These are phyloP conservation scores for Phytophthora vignae DNA, from an alignment of 352 stramenopile genomes.

Conservation along the genomic window DNA sequence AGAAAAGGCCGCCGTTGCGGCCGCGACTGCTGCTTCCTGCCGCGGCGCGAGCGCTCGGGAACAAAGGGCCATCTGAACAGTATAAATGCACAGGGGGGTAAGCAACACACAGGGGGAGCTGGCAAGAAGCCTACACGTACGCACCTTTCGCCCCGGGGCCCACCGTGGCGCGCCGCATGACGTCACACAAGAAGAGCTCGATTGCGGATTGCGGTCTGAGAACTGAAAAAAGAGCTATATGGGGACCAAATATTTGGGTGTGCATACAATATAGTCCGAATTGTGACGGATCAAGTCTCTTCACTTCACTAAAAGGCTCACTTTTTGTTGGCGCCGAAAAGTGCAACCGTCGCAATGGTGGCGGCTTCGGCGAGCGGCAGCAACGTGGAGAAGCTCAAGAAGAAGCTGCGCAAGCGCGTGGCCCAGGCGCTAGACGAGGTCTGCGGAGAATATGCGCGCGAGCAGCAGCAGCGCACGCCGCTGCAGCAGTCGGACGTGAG, in stretches of 20 bases:
- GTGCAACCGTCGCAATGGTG: conserved; percentile 10
- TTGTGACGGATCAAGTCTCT: conserved; percentile 2
- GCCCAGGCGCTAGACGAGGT: conserved; percentile 55
- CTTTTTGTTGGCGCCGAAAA: background rate
- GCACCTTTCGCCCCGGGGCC: conserved; percentile 31
- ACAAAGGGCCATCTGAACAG: conserved; percentile 24
- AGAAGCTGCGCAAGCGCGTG: conserved; percentile 43
- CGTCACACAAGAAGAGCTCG: conserved; percentile 22
- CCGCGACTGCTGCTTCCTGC: conserved; percentile 27
- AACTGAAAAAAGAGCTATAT: background rate
- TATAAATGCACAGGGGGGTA: background rate
- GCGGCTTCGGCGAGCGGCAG: conserved; percentile 9
- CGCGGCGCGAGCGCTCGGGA: conserved; percentile 24
- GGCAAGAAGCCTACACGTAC: background rate
- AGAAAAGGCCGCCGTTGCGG: conserved; percentile 50
- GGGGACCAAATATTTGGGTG: background rate
- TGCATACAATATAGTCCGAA: background rate
- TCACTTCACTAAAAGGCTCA: background rate
- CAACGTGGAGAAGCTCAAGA: conserved; percentile 27
- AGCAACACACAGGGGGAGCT: conserved; percentile 2
- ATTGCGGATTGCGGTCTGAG: conserved; percentile 15
- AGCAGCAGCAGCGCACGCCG: conserved; percentile 21
- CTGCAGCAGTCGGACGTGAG: conserved; percentile 22
- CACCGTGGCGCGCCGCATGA: conserved; percentile 42
- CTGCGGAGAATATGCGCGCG: conserved; percentile 44